Evolutionary conservation across 805 yeast genomes (phyloP), one percentile per base, ranked within the genome.

Genomic region (Teunomyces aglyptinius): DNA sequence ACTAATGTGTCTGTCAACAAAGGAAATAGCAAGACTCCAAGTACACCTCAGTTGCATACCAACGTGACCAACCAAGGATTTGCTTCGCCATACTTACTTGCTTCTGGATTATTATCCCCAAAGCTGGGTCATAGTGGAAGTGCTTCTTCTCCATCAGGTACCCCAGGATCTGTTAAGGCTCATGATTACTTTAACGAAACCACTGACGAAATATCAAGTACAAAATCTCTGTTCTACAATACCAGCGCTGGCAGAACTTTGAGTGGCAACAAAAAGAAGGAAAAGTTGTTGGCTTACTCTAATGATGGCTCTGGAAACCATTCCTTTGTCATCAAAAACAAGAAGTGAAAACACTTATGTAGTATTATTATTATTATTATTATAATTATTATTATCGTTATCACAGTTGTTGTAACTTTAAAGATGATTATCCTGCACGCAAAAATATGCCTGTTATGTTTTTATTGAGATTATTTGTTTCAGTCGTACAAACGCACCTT

Each of bases 51-150:
- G 28, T 56, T 31, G 46, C 56, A 61, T 5, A 43, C 50, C 22
- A 34, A 31, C 13, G 8, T 53, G 6, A 44, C 38, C 20, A 57
- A 56, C 38, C 59, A 63, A 31, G 89, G 89, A 0, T 78, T 85
- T 59, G 76, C 84, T 0, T 83, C 89, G 5, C 89, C 90, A 2
- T 85, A 82, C 53, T 68, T 83, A 39, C 63, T 83, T 48, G 86
- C 88, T 0, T 78, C 86, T 0, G 88, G 87, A 1, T 57, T 79
- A 26, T 58, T 77, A 42, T 76, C 87, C 0, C 85, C 86, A 1
- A 75, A 72, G 50, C 59, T 58, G 51, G 63, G 59, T 4, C 49
- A 45, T 16, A 55, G 59, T 32, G 51, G 50, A 28, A 49, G 45
- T 39, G 44, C 51, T 2, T 47, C 57, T 4, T 47, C 52, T 5